Conservation (phyloP, 2,329 filamentous ascomycete genomes). For the Penicillium sp. region DNA sequence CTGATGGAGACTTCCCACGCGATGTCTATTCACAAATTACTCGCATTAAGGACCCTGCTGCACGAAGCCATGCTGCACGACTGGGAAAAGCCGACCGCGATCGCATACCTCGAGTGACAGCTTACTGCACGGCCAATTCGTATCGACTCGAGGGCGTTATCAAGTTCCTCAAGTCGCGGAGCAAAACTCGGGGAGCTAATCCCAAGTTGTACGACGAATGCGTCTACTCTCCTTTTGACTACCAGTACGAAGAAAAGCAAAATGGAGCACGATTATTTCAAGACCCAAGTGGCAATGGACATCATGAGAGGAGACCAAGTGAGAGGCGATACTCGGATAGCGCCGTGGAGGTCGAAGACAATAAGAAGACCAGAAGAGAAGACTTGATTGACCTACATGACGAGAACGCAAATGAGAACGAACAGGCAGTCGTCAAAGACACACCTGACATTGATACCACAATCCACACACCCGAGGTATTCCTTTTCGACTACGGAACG, state of each 20-base stretch:
- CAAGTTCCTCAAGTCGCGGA: constrained; percentile 83
- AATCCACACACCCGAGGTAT: constrained; percentile 90
- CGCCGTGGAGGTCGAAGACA: constrained; percentile 65
- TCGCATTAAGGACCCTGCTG: constrained; percentile 93
- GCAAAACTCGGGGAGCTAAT: constrained; percentile 72
- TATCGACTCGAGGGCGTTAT: constrained; percentile 89
- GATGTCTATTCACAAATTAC: constrained; percentile 99
- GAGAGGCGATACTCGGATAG: constrained; percentile 69
- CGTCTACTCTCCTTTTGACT: constrained; percentile 92
- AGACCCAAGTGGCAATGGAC: constrained; percentile 32
- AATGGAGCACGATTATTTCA: constrained; percentile 30
- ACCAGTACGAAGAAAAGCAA: constrained; percentile 55
- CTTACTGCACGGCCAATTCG: constrained; percentile 90
- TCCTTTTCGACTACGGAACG: constrained; percentile 95
- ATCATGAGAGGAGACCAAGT: constrained; percentile 38
- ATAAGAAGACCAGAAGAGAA: constrained; percentile 56
- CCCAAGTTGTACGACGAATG: constrained; percentile 97
- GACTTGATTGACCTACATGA: constrained; percentile 63
- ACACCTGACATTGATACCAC: constrained; percentile 76
- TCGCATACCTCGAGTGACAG: constrained; percentile 83
- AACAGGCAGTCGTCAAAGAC: constrained; percentile 29
- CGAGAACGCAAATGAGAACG: constrained; percentile 28
- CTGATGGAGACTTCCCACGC: constrained; percentile 85
- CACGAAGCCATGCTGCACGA: constrained; percentile 84
- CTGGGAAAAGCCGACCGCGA: constrained; percentile 91